A percentile compares a stretch with the other conserved stretches of the same genome.
Evolutionary conservation across 2,329 filamentous ascomycete genomes (phyloP).

Genomic region (Reticulascus tulasneorum): DNA sequence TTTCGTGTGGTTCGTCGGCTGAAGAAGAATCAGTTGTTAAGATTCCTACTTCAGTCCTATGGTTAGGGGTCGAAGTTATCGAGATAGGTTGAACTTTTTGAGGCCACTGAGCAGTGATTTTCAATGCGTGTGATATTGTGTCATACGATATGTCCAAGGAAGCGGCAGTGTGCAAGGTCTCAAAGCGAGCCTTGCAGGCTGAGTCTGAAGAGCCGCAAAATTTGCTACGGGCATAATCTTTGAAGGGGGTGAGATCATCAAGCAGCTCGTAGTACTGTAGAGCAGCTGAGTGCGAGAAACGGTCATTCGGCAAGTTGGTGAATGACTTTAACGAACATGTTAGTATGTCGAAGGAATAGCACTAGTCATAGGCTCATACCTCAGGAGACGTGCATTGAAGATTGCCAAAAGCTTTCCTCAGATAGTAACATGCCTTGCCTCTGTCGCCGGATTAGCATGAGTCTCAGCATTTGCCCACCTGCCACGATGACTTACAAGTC

Average conservation of each 20-base stretch:
- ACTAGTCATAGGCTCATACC: neutral
- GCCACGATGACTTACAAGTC: slow-evolving; percentile 19
- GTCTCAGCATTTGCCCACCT: neutral
- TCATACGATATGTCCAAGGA: slow-evolving; percentile 78
- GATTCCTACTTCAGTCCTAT: slow-evolving; percentile 77
- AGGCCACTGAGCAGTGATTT: slow-evolving; percentile 63
- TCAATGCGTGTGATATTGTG: slow-evolving; percentile 59
- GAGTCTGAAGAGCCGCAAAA: slow-evolving; percentile 45
- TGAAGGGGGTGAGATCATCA: slow-evolving; percentile 51
- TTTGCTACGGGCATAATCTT: slow-evolving; percentile 45
- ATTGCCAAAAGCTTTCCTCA: slow-evolving; percentile 54
- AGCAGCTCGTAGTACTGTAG: slow-evolving; percentile 70
- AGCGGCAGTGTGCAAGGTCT: slow-evolving; percentile 46
- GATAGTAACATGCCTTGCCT: slow-evolving; percentile 50
- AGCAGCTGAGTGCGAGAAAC: slow-evolving; percentile 37
- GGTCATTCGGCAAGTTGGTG: slow-evolving; percentile 47
- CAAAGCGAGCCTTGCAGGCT: slow-evolving; percentile 46
- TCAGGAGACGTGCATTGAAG: slow-evolving; percentile 46
- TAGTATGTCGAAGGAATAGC: slow-evolving; percentile 19
- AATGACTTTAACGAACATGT: slow-evolving; percentile 45
- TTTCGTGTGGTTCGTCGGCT: slow-evolving; percentile 62
- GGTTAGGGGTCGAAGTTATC: slow-evolving; percentile 34
- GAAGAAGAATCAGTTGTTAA: slow-evolving; percentile 60
- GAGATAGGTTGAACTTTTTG: slow-evolving; percentile 35
- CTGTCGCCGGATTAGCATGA: slow-evolving; percentile 22